Conservation (phyloP, 495 filamentous ascomycete genomes). For the Pyrenula aspistea region DNA sequence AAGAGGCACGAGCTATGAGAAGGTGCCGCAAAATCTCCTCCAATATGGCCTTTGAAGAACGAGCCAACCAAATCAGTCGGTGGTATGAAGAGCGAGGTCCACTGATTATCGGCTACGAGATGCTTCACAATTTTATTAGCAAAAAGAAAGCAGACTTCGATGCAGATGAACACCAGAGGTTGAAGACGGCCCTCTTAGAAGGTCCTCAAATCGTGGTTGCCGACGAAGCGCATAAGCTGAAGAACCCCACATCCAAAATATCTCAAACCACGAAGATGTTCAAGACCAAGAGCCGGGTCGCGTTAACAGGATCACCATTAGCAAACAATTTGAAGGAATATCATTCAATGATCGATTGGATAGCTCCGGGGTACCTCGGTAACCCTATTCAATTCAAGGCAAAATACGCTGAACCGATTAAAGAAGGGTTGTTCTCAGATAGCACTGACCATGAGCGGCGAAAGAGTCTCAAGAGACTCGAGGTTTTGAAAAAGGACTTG, state of each 20-base stretch:
- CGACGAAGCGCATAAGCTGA: constrained; percentile 78
- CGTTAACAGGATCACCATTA: constrained; percentile 77
- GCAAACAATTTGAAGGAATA: constrained; percentile 77
- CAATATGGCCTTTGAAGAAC: constrained; percentile 12
- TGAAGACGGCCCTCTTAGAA: constrained; percentile 38
- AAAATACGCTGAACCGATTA: constrained; percentile 62
- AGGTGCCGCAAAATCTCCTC: constrained; percentile 35
- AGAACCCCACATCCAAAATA: constrained; percentile 44
- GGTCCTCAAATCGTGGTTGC: constrained; percentile 66
- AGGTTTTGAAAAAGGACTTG: constrained; percentile 58
- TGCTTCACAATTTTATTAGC: constrained; percentile 41
- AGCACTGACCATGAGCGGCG: constrained; percentile 41
- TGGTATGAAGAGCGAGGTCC: constrained; percentile 64
- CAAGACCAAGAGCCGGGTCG: constrained; percentile 61
- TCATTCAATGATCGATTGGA: constrained; percentile 79
- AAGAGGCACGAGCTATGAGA: constrained; percentile 30
- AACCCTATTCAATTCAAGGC: constrained; percentile 48
- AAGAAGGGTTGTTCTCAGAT: constrained; percentile 53
- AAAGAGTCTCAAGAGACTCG: constrained; percentile 49
- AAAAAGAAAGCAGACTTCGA: constrained; percentile 20
- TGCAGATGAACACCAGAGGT: constrained; percentile 19
- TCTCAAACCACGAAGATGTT: constrained; percentile 42
- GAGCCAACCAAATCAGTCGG: constrained; percentile 27
- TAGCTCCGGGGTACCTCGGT: constrained; percentile 67
- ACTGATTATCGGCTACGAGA: constrained; percentile 58